phyloP scores from a whole-genome alignment of 805 yeast genomes.

The Wickerhamomyces hampshirensis region DNA sequence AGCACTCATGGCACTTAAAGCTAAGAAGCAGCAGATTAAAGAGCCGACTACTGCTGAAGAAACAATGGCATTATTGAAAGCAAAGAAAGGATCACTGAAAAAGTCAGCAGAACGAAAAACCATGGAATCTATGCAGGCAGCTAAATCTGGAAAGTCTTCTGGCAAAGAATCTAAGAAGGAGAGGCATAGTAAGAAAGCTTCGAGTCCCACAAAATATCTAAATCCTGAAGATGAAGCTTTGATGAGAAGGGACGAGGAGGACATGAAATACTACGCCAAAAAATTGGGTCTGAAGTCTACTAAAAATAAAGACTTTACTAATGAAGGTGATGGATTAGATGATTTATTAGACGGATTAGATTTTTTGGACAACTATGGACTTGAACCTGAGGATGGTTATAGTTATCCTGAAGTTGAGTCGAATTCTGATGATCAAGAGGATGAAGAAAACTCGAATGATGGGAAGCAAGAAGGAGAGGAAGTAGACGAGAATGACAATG shows the following conservation, averaged over 20 bases:
- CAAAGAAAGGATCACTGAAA: constrained; percentile 16
- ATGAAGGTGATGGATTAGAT: constrained; percentile 73
- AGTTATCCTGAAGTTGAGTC: constrained; percentile 24
- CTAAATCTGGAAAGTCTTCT: constrained; percentile 17
- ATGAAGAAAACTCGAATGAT: constrained; percentile 20
- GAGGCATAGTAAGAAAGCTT: constrained; percentile 12
- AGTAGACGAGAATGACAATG: constrained; percentile 20
- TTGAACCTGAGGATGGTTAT: constrained; percentile 24
- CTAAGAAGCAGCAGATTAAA: constrained; percentile 16
- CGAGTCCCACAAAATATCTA: constrained; percentile 17
- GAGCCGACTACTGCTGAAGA: constrained; percentile 31
- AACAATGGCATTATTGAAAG: constrained; percentile 40
- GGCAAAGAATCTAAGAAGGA: constrained; percentile 9
- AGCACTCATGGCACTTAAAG: constrained; percentile 37
- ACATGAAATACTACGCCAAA: constrained; percentile 77
- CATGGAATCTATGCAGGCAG: constrained; percentile 26
- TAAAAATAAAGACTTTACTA: constrained; percentile 41
- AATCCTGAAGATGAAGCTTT: constrained; percentile 45
- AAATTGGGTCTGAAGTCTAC: constrained; percentile 66
- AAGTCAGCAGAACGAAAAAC: constrained; percentile 30
- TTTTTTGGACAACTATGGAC: constrained; percentile 33
- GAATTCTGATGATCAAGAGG: constrained; percentile 23
- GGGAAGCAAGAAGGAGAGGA: constrained; percentile 26
- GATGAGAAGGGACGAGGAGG: constrained; percentile 63
- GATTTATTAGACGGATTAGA: constrained; percentile 72